These are phyloP conservation scores for Kodamaea restingae DNA, from an alignment of 805 yeast genomes.

Conservation along the genomic window DNA sequence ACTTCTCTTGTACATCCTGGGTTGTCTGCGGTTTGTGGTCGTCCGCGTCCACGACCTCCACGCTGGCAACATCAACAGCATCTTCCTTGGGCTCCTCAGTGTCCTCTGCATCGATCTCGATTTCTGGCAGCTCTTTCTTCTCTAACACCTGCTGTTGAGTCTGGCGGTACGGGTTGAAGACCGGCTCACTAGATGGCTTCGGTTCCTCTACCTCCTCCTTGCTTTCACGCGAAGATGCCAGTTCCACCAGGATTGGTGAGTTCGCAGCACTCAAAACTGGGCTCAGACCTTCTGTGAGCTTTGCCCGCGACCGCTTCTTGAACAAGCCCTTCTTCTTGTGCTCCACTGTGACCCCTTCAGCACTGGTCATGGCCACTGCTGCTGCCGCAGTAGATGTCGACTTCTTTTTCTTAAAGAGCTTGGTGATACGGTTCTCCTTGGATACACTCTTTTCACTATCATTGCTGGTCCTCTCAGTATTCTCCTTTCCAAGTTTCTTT, in stretches of 20 bases:
- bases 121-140: slow-evolving; percentile 6
- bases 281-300: slow-evolving; percentile 7
- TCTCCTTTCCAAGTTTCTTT: slow-evolving; percentile 24
- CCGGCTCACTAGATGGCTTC: slow-evolving; percentile 4
- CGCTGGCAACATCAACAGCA: slow-evolving; percentile 11
- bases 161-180: slow-evolving; percentile 5
- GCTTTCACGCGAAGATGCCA: slow-evolving; percentile 10
- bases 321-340: slow-evolving; percentile 16
- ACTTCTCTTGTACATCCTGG: slow-evolving; percentile 40
- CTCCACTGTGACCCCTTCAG: slow-evolving; percentile 22
- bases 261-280: slow-evolving; percentile 1
- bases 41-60: slow-evolving; percentile 8
- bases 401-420: slow-evolving; percentile 36
- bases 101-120: not conserved
- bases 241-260: slow-evolving; percentile 4
- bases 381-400: slow-evolving; percentile 10
- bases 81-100: slow-evolving; percentile 9
- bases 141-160: slow-evolving; percentile 2
- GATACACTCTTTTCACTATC: slow-evolving; percentile 14
- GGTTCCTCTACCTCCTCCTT: slow-evolving; percentile 7
- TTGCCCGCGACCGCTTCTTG: slow-evolving; percentile 15
- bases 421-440: slow-evolving; percentile 39
- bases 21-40: slow-evolving; percentile 29
- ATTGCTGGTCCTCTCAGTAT: no score
- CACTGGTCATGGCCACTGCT: slow-evolving; percentile 1